phyloP scores from a whole-genome alignment of 2,329 filamentous ascomycete genomes.

The Canariomyces notabilis region DNA sequence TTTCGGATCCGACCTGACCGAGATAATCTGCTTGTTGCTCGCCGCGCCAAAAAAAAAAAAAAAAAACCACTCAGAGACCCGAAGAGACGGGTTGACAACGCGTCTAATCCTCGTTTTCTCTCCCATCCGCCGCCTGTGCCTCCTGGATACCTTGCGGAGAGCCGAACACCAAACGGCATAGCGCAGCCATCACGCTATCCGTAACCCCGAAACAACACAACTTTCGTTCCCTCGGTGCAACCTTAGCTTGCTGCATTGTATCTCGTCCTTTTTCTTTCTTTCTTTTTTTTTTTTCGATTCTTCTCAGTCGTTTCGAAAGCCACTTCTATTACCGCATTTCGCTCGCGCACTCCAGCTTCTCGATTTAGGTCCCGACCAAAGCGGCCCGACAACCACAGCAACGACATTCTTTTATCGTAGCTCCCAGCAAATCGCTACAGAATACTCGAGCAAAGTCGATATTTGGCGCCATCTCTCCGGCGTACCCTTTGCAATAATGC shows the following conservation, averaged over 20 bases:
- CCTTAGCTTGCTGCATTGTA: neutral
- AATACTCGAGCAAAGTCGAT: conserved; percentile 1
- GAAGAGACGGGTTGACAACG: neutral
- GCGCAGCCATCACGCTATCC: neutral
- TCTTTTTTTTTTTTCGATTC: neutral
- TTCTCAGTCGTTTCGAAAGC: neutral
- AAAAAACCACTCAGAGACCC: neutral
- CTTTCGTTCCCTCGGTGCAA: neutral
- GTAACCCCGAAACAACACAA: neutral
- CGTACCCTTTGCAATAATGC: too few relatives aligned
- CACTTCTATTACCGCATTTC: neutral
- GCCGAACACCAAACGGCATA: neutral
- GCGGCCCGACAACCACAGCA: neutral
- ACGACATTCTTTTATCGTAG: neutral
- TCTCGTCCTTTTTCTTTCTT: neutral
- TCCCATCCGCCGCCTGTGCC: conserved; percentile 3
- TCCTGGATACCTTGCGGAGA: neutral
- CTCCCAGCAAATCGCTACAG: conserved; percentile 3
- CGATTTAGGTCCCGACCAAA: neutral
- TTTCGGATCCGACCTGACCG: neutral
- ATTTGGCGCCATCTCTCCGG: neutral
- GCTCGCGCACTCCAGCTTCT: neutral
- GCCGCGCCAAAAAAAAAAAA: too few relatives aligned
- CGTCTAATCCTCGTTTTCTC: conserved; percentile 1
- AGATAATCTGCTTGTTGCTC: too few relatives aligned